These are phyloP conservation scores for Penicillium daleae DNA, from an alignment of 495 filamentous ascomycete genomes.

Conservation along the genomic window DNA sequence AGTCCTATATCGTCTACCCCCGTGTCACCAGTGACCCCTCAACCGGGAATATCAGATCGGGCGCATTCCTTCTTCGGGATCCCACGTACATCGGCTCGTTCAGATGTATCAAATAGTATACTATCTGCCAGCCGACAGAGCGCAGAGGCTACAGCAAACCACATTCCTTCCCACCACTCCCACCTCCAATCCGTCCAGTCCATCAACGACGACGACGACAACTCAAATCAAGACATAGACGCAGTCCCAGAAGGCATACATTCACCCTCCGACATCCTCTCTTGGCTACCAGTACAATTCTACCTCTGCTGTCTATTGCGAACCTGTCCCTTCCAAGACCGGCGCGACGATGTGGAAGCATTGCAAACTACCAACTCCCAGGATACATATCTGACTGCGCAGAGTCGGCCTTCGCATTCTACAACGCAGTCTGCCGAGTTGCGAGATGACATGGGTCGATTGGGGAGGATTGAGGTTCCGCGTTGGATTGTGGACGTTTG, in stretches of 20 bases:
- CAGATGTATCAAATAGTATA: conserved; percentile 11
- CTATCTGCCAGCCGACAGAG: not conserved
- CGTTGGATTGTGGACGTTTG: not conserved
- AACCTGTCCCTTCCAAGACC: not conserved
- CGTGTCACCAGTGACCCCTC: not conserved
- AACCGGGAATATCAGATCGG: conserved; percentile 1
- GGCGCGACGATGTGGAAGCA: conserved; percentile 12
- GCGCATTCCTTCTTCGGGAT: conserved; percentile 13
- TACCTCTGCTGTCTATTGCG: conserved; percentile 29
- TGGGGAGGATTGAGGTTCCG: not conserved
- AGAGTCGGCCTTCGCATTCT: conserved; percentile 21
- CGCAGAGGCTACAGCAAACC: not conserved
- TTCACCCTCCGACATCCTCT: conserved; percentile 1
- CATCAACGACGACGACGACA: not conserved
- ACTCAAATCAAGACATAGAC: not conserved
- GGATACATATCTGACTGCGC: conserved; percentile 40
- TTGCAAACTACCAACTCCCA: conserved; percentile 22
- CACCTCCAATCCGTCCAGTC: conserved; percentile 5
- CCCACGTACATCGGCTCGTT: conserved; percentile 10
- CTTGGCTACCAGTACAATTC: conserved; percentile 19
- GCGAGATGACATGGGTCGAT: not conserved
- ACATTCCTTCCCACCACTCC: conserved; percentile 3
- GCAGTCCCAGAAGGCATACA: not conserved
- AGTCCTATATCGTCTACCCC: conserved; percentile 6
- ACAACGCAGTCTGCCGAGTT: not conserved